A percentile compares a stretch with the other conserved stretches of the same genome.
Evolutionary conservation across 495 filamentous ascomycete genomes (phyloP).

Genomic region (Lasiosphaeris hirsuta): DNA sequence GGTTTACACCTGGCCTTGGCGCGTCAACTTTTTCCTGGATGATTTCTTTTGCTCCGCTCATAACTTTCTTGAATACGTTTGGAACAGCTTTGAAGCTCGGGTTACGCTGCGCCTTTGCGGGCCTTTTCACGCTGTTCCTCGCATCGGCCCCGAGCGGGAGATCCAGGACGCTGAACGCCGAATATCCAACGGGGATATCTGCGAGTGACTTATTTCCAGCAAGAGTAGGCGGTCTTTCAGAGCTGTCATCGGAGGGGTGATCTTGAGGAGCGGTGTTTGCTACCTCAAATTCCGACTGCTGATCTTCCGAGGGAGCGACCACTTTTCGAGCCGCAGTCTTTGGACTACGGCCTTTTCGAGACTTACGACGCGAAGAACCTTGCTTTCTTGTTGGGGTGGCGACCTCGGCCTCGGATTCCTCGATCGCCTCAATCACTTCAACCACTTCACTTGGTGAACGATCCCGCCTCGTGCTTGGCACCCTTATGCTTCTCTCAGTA

Average conservation of each 20-base stretch:
- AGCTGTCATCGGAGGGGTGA: slow-evolving; percentile 22
- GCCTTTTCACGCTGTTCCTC: slow-evolving; percentile 38
- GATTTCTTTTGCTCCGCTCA: slow-evolving; percentile 53
- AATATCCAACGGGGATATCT: slow-evolving; percentile 54
- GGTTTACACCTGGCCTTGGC: slow-evolving; percentile 43
- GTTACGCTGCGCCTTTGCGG: slow-evolving; percentile 38
- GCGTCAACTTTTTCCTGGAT: slow-evolving; percentile 51
- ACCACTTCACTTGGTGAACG: slow-evolving; percentile 49
- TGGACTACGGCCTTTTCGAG: slow-evolving; percentile 17
- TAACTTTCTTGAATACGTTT: slow-evolving; percentile 53
- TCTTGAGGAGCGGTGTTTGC: not conserved
- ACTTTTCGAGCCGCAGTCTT: slow-evolving; percentile 21
- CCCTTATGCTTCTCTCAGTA: slow-evolving; percentile 13
- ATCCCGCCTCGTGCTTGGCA: slow-evolving; percentile 24
- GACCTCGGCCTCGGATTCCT: slow-evolving; percentile 32
- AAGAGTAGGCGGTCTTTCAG: slow-evolving; percentile 38
- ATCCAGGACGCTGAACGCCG: slow-evolving; percentile 57
- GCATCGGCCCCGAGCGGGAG: slow-evolving; percentile 43
- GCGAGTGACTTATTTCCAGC: slow-evolving; percentile 45
- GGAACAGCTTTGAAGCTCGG: slow-evolving; percentile 50
- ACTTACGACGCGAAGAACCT: slow-evolving; percentile 7
- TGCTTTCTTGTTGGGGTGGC: slow-evolving; percentile 27
- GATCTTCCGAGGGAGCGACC: slow-evolving; percentile 19
- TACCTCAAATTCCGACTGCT: slow-evolving; percentile 6
- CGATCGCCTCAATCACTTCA: slow-evolving; percentile 45